These are phyloP conservation scores for Chaetomium sp. DNA, from an alignment of 2,329 filamentous ascomycete species.

Conservation along the genomic window DNA sequence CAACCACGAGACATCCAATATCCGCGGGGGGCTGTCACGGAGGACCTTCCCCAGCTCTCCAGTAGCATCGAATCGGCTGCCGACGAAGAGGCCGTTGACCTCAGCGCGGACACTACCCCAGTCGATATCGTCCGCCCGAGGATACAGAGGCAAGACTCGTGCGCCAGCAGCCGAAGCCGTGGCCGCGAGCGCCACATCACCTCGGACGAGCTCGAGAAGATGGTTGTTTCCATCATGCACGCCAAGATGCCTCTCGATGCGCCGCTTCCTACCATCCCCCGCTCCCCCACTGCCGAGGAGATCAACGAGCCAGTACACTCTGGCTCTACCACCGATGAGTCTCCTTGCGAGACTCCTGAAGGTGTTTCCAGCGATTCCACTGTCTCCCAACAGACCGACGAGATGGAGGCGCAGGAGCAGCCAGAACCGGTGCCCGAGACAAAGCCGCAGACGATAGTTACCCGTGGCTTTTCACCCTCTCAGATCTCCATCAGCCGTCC, in stretches of 20 bases:
- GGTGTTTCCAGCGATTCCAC: constrained; percentile 42
- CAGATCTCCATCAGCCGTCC: constrained; percentile 48
- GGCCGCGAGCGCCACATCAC: constrained; percentile 82
- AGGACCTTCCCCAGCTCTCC: constrained; percentile 66
- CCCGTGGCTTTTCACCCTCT: constrained; percentile 80
- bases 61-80: constrained; percentile 69
- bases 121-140: constrained; percentile 59
- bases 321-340: constrained; percentile 41
- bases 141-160: constrained; percentile 65
- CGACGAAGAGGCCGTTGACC: constrained; percentile 60
- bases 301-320: constrained; percentile 29
- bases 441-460: constrained; percentile 54
- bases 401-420: too few relatives aligned
- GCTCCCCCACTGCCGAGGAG: constrained; percentile 42
- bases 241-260: constrained; percentile 64
- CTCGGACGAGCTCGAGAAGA: constrained; percentile 87
- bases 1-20: constrained; percentile 44
- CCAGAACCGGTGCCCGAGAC: constrained; percentile 51
- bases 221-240: constrained; percentile 88
- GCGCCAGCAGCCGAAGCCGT: constrained; percentile 61
- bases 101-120: constrained; percentile 47
- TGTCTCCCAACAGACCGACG: constrained; percentile 25
- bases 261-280: constrained; percentile 41
- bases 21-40: constrained; percentile 31
- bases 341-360: constrained; percentile 55